Conservation (phyloP, 2,329 filamentous ascomycete genomes). For the Blastomyces percursus region DNA sequence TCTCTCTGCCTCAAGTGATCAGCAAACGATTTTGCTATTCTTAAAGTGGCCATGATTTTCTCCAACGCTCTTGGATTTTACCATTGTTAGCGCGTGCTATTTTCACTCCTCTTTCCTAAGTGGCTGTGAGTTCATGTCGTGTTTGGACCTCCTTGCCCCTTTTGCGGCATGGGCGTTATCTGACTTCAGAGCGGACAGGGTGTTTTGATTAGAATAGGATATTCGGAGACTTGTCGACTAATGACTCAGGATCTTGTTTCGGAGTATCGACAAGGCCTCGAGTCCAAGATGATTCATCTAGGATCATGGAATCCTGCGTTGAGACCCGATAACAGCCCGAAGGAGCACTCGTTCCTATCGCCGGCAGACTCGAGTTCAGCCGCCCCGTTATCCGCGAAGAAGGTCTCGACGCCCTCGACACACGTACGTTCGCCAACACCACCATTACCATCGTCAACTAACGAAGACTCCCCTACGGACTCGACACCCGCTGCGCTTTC, state of each 20-base stretch:
- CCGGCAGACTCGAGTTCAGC: background rate
- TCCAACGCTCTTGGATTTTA: slow-evolving; percentile 3
- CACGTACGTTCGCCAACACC: background rate
- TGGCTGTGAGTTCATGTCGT: background rate
- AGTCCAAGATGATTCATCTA: slow-evolving; percentile 10
- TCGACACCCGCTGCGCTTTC: background rate
- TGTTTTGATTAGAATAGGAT: background rate
- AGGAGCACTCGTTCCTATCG: background rate
- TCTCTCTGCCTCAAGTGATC: background rate
- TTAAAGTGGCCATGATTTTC: slow-evolving; percentile 9
- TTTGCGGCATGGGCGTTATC: background rate
- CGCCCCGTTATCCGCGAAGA: background rate
- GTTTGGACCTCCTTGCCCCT: slow-evolving; percentile 1
- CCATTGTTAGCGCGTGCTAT: slow-evolving; percentile 4
- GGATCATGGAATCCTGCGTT: slow-evolving; percentile 48
- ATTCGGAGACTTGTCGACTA: background rate
- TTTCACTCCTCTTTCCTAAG: background rate
- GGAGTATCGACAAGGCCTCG: slow-evolving; percentile 3
- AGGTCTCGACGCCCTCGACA: background rate
- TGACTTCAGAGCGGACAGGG: background rate
- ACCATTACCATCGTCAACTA: background rate
- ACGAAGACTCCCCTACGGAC: background rate
- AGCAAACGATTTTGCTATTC: background rate
- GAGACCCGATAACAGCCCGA: slow-evolving; percentile 32
- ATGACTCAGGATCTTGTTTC: slow-evolving; percentile 8